phyloP scores from a whole-genome alignment of 148 eudicot species.

The Spergularia bocconei region DNA sequence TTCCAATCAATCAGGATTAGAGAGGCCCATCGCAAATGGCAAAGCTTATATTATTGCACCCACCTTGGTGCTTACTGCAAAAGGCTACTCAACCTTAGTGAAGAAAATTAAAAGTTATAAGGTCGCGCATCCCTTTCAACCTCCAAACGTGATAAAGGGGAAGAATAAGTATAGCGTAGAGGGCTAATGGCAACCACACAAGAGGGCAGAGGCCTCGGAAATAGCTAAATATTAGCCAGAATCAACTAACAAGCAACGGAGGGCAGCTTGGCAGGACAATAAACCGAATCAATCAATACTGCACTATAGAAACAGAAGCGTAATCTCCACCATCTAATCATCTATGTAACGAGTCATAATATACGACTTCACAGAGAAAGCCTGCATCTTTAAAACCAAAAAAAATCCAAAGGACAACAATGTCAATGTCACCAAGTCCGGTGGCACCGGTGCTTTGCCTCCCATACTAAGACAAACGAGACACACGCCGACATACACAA shows the following conservation, averaged over 20 bases:
- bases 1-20: neutral
- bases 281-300: neutral
- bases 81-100: neutral
- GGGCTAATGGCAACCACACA: neutral
- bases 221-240: neutral
- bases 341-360: neutral
- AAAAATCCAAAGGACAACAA: neutral
- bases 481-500: neutral
- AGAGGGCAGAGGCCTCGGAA: neutral
- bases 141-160: neutral
- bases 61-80: neutral
- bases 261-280: neutral
- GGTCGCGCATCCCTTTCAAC: neutral
- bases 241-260: neutral
- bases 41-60: neutral
- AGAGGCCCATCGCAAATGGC: neutral
- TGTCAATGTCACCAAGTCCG: neutral
- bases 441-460: neutral
- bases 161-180: neutral
- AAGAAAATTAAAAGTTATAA: neutral
- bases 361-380: neutral
- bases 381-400: neutral
- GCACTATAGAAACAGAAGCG: neutral
- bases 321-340: neutral
- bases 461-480: neutral